Percentiles rank a stretch among this genome's conserved stretches.
phyloP scores from a whole-genome alignment of 768 basidiomycete genomes.

The Suillus subaureus region DNA sequence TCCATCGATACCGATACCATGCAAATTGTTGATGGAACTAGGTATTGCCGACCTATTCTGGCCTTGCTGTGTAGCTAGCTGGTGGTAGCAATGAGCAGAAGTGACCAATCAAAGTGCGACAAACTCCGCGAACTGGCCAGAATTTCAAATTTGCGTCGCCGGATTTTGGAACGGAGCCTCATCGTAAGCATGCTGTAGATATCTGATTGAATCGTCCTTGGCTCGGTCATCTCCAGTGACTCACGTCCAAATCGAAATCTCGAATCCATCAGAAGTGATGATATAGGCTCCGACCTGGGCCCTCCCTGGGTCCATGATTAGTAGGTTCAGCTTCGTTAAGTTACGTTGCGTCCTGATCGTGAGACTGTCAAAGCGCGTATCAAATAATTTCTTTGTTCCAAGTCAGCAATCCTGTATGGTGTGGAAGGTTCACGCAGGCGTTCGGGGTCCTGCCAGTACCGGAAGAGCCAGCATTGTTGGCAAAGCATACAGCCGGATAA shows the following conservation, averaged over 20 bases:
- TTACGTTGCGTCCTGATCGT: not conserved
- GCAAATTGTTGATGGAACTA: not conserved
- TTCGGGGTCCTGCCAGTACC: not conserved
- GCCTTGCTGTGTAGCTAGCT: not conserved
- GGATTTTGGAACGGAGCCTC: too few species aligned
- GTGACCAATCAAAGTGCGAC: too few species aligned
- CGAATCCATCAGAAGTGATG: constrained; percentile 4
- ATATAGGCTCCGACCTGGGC: not conserved
- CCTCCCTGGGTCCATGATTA: not conserved
- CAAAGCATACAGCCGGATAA: not conserved
- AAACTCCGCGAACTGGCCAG: not conserved
- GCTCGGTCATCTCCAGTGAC: too few species aligned
- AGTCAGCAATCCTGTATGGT: not conserved
- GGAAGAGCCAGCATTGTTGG: not conserved
- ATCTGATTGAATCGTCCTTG: too few species aligned
- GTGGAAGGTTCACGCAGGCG: not conserved
- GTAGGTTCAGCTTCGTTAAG: not conserved
- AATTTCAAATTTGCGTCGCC: not conserved
- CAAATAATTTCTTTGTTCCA: not conserved
- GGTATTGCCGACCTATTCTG: not conserved
- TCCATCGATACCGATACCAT: not conserved
- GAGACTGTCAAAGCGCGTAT: not conserved
- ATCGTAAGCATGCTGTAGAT: too few species aligned
- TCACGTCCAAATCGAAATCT: not conserved
- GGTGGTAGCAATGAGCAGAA: not conserved